These are phyloP conservation scores for Pichia rugopelliculosa DNA, from an alignment of 805 yeast genomes.

Conservation along the genomic window DNA sequence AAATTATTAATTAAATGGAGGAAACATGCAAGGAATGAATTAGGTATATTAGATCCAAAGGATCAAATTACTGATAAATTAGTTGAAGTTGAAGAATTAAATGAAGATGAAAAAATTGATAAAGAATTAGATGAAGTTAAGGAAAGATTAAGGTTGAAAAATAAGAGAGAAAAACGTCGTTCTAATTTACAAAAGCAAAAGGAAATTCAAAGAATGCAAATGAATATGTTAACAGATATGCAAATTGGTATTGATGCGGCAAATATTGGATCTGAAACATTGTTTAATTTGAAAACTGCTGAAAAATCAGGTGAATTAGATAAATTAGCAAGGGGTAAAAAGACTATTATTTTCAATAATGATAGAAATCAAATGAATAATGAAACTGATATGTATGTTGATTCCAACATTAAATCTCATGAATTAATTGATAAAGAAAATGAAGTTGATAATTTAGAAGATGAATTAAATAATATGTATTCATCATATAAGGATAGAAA, in stretches of 20 bases:
- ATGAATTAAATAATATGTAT: slow-evolving; percentile 79
- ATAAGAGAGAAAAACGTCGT: slow-evolving; percentile 75
- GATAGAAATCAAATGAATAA: slow-evolving; percentile 36
- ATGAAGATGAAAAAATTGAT: slow-evolving; percentile 86
- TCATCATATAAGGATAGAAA: slow-evolving; percentile 55
- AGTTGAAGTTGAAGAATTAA: slow-evolving; percentile 62
- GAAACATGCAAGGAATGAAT: slow-evolving; percentile 67
- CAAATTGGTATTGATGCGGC: slow-evolving; percentile 94
- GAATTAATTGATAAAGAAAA: slow-evolving; percentile 31
- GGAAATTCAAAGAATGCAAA: slow-evolving; percentile 85
- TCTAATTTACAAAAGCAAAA: slow-evolving; percentile 79
- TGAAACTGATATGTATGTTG: slow-evolving; percentile 33
- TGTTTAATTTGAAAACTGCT: slow-evolving; percentile 79
- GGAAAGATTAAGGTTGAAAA: slow-evolving; percentile 59
- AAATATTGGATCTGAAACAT: slow-evolving; percentile 63
- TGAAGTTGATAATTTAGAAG: slow-evolving; percentile 65
- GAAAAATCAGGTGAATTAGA: slow-evolving; percentile 78
- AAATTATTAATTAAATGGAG: slow-evolving; percentile 82
- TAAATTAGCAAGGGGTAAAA: slow-evolving; percentile 70
- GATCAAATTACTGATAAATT: slow-evolving; percentile 41
- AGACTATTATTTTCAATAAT: slow-evolving; percentile 51
- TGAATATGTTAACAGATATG: slow-evolving; percentile 90
- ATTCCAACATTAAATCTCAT: slow-evolving; percentile 16
- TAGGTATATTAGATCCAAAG: slow-evolving; percentile 59
- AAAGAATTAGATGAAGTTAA: slow-evolving; percentile 71